These are phyloP conservation scores for Fusarium duplospermum DNA, from an alignment of 2,329 filamentous ascomycete species.

Conservation along the genomic window DNA sequence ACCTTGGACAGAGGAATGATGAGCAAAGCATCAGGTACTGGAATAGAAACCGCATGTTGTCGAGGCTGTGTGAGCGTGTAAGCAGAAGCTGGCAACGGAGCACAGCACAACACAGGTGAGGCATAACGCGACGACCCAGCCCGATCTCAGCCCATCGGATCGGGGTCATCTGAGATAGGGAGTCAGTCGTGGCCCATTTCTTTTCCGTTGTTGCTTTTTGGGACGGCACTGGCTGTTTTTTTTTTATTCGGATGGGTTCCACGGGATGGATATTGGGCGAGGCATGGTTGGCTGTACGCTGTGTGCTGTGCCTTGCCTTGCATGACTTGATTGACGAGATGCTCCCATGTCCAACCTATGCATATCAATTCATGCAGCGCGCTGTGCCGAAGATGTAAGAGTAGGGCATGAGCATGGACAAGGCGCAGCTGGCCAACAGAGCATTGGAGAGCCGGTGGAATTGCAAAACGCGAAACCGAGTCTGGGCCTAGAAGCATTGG, in stretches of 20 bases:
- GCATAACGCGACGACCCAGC: constrained; percentile 27
- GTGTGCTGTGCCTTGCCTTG: neutral
- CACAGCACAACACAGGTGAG: neutral
- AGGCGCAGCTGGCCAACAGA: constrained; percentile 10
- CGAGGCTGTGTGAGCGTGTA: constrained; percentile 11
- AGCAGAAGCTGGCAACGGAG: constrained; percentile 1
- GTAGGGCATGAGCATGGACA: constrained; percentile 16
- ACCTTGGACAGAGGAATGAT: constrained; percentile 18
- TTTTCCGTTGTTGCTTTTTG: constrained; percentile 4
- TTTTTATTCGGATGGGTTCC: constrained; percentile 13
- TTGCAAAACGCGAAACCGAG: constrained; percentile 17
- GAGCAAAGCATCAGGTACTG: neutral
- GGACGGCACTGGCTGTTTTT: constrained; percentile 2
- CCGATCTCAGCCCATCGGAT: constrained; percentile 32
- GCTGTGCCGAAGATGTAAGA: constrained; percentile 20
- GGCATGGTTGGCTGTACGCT: constrained; percentile 14
- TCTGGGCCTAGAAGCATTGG: constrained; percentile 1
- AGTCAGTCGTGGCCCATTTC: constrained; percentile 1
- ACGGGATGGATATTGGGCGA: constrained; percentile 2
- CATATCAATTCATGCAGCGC: constrained; percentile 31
- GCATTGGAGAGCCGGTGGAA: neutral
- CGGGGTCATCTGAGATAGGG: constrained; percentile 31
- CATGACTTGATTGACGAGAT: constrained; percentile 20
- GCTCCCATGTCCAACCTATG: constrained; percentile 31
- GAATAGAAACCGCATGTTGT: constrained; percentile 31